These are phyloP conservation scores for Colletotrichum kahawae DNA, from an alignment of 2,329 filamentous ascomycete genomes.

Conservation along the genomic window DNA sequence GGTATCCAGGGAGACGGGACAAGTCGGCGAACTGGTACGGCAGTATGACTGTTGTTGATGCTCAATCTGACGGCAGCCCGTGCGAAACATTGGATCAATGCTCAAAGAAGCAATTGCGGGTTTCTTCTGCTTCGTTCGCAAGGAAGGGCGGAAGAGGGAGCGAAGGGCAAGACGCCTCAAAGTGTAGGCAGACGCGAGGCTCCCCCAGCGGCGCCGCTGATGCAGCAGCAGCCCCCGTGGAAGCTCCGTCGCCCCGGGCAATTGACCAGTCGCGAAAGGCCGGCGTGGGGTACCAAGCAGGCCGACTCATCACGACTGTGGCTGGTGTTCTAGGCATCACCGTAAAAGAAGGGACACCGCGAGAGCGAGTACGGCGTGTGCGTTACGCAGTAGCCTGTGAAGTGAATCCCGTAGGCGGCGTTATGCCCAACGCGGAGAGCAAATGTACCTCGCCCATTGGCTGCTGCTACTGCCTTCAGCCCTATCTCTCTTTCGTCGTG, in stretches of 20 bases:
- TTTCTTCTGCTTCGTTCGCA: background rate
- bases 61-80: background rate
- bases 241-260: slow-evolving; percentile 6
- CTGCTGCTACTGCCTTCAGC: slow-evolving; percentile 14
- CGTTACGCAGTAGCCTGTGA: background rate
- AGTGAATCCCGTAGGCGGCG: background rate
- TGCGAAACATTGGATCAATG: background rate
- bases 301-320: slow-evolving; percentile 14
- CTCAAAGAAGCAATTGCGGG: background rate
- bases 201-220: background rate
- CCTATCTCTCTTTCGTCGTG: background rate
- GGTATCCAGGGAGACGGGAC: slow-evolving; percentile 12
- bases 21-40: background rate
- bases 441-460: background rate
- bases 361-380: background rate
- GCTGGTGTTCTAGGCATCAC: slow-evolving; percentile 14
- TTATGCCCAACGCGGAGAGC: slow-evolving; percentile 13
- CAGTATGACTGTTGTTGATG: background rate
- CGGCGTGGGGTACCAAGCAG: background rate
- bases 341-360: background rate
- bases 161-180: background rate
- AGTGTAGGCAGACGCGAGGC: background rate
- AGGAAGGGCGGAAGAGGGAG: background rate
- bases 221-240: background rate
- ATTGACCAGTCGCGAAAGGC: background rate